Base-by-base conservation (phyloP, 2,329 filamentous ascomycete species). In the Phyllosticta citribraziliensis region DNA sequence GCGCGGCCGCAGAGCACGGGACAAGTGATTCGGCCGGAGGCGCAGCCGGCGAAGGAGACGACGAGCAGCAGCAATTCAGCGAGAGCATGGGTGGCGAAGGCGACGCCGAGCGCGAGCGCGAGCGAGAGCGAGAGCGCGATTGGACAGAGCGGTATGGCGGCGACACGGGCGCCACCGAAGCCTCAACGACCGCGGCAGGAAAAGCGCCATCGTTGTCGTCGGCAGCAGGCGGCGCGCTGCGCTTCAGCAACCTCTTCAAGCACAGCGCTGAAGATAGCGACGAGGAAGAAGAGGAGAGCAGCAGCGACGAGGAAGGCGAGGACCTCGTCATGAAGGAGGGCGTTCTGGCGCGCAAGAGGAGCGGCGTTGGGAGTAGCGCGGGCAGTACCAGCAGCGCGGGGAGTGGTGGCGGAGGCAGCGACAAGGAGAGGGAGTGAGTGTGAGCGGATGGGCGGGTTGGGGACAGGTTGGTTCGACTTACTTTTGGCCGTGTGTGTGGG, bases 1-100 rank as follows among this genome's bases (percentile, higher is more conserved):
- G 67, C 35, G 65, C 66, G 47, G 63, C 19, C 62, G 64, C 58
- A 12, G 22, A 57, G 22, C 27, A 56, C 22, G 22, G 17, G 19
- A 33, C 19, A 20, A 8, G 19, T 8, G 54, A 56, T 14, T 40
- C 10, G 35, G 35, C 35, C 17, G 12, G 14, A n/a, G 40, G 17
- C n/a, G 40, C 27, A 30, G 27, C 12, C 17, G 40, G 40, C 14
- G 55, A 56, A 5, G 22, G 17, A 35, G 55, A 12, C 5, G 55
- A 22, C 22, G 35, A 62, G 22, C 22, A 40, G 25, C 57, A 58
- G 2, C 50, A 58, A 10, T 33, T 0, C n/a, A 53, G n/a, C 50
- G 52, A 10, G 20, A 30, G 12, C 33, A 50, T 6, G 6, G 47
- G 3, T 35, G 30, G 24, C 35, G 50, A 52, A 35, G 20, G 35